Conservation (phyloP, 2,329 filamentous ascomycete species). For the Dactylellina parvicollis region DNA sequence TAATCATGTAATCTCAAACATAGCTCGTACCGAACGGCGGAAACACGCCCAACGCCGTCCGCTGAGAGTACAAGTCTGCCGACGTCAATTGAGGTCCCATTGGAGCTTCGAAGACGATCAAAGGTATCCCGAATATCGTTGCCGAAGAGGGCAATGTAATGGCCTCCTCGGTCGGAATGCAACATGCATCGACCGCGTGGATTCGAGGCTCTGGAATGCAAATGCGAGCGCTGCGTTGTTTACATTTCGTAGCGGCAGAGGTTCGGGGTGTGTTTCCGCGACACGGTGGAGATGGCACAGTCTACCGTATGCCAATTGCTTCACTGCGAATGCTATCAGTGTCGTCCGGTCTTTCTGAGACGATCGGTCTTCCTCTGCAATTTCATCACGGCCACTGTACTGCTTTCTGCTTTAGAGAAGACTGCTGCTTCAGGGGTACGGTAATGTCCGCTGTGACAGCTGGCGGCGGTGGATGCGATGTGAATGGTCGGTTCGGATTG, state of each 20-base stretch:
- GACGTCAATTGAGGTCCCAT: not conserved
- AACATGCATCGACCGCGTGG: not conserved
- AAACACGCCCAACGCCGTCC: not conserved
- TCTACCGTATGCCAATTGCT: no score
- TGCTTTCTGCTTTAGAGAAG: no score
- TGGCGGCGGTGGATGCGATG: not conserved
- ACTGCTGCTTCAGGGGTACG: slow-evolving; percentile 1
- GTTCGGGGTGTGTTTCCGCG: not conserved
- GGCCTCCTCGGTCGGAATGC: not conserved
- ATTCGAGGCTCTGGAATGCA: not conserved
- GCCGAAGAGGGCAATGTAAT: not conserved
- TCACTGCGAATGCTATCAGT: no score
- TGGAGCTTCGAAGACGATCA: not conserved
- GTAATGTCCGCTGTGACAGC: not conserved
- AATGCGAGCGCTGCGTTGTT: not conserved
- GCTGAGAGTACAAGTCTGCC: not conserved
- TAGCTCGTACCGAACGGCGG: not conserved
- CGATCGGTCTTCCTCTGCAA: no score
- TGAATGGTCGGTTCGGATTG: not conserved
- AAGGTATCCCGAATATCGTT: not conserved
- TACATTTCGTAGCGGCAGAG: not conserved
- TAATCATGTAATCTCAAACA: slow-evolving; percentile 10
- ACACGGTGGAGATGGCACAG: not conserved
- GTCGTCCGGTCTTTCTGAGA: no score
- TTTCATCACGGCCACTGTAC: no score